Evolutionary conservation across 495 filamentous ascomycete genomes (phyloP), one percentile per base, ranked within the genome.

Genomic region (Xylaria flabelliformis): DNA sequence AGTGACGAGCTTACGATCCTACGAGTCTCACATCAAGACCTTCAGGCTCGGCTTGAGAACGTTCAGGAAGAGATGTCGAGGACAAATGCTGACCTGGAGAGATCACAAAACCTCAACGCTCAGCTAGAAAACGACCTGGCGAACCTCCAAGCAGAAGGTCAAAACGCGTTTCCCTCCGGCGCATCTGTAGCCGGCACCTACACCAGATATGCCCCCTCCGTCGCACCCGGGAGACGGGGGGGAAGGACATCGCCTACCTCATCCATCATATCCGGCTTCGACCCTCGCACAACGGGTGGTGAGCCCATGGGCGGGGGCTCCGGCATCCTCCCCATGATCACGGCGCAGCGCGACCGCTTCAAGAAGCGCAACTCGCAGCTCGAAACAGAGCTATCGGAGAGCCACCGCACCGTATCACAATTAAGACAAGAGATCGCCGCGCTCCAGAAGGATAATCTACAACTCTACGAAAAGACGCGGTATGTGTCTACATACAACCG

Each of bases 311-410:
- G 94, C 10, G 93, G 93, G 64, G 93, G 94, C 36, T 93, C 93
- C 2, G 94, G 94, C 24, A 97, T 99, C 71, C 85, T 99, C 34
- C 96, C 97, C 34, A 99, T 99, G 96, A 91, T 99, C 69, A 97
- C 96, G 61, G 96, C 96, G 24, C 96, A 99, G 80, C 91, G 96
- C 72, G 96, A 99, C 81, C 93, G 96, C 53, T 99, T 99, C 88
- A 98, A 97, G 86, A 93, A 97, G 85, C 91, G 94, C 74, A 98
- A 97, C 72, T 82, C 90, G 1, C 93, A 98, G 78, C 89, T 99
- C 55, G 97, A 98, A 80, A 89, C 93, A 61, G 95, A 98, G 75
- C 86, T 98, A 24, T 93, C 93, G 8, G 94, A 96, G 70, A 84
- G 87, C 64, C 93, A 98, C 77, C 88, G 85, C 50, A 91, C 89